Evolutionary conservation across 306 rosid species (phyloP).

Genomic region (Alnus glutinosa): DNA sequence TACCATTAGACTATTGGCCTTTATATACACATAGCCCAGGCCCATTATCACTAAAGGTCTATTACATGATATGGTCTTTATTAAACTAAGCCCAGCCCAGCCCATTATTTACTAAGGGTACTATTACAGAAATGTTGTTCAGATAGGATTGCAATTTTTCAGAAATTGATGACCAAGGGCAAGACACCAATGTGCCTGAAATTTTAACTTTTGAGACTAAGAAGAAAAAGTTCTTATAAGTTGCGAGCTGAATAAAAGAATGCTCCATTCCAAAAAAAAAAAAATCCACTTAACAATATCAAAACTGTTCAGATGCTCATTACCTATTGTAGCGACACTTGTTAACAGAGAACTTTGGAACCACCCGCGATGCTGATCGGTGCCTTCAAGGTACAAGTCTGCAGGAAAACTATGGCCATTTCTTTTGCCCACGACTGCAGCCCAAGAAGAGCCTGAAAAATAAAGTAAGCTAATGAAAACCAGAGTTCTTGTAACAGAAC

Average conservation of each 20-base stretch:
- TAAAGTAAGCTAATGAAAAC: slow-evolving; percentile 27
- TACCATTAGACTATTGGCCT: too few species aligned
- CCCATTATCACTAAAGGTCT: too few species aligned
- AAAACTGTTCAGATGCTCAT: slow-evolving; percentile 22
- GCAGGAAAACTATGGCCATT: slow-evolving; percentile 78
- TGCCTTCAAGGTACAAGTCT: slow-evolving; percentile 95
- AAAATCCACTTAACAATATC: background rate
- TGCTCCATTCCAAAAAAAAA: background rate
- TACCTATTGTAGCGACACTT: slow-evolving; percentile 90
- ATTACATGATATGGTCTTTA: too few species aligned
- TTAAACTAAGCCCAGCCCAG: too few species aligned
- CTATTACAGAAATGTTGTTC: background rate
- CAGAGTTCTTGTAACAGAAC: slow-evolving; percentile 24
- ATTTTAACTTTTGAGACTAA: background rate
- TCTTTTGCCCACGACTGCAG: slow-evolving; percentile 80
- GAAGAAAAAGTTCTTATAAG: background rate
- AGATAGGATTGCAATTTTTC: background rate
- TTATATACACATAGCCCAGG: too few species aligned
- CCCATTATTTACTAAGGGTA: too few species aligned
- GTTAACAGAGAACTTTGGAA: slow-evolving; percentile 97
- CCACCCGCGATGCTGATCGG: slow-evolving; percentile 99
- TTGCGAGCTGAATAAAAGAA: background rate
- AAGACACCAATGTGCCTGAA: background rate
- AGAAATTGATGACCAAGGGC: slow-evolving; percentile 1
- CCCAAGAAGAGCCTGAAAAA: slow-evolving; percentile 98